Evolutionary conservation across 805 yeast species (phyloP), one percentile per base, ranked within the genome.

Genomic region (Yamadazyma phyllophila): DNA sequence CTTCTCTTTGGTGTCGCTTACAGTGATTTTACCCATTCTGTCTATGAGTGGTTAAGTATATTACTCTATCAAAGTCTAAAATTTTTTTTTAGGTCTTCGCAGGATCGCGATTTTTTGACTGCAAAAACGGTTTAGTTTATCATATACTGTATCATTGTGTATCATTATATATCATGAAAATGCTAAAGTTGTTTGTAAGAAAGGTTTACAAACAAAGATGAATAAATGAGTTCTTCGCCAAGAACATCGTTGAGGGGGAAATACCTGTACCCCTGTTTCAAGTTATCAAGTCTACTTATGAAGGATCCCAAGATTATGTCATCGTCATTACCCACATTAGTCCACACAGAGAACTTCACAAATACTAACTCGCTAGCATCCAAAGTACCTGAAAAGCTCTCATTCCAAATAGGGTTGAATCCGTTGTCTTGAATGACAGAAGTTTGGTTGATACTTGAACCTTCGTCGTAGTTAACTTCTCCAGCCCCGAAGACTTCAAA

Each of bases 341-440:
- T 65, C 50, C 76, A 76, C 3, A 83, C 73, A 2, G 72, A 55
- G 43, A 87, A 71, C 45, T 80, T 67, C 7, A 85, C 49, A 58
- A 87, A 87, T 2, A 81, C 75, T 34, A 85, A 67, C 6, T 77
- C 74, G 63, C 5, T 56, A 39, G n/a, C 61, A 7, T 73, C 61
- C 3, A 63, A 60, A 6, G 71, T 53, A 2, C 83, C 74, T n/a
- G 60, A 50, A 49, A 82, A 74, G 4, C 58, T 61, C 41, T 76
- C 73, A 50, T 83, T 80, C 97, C 97, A 92, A 6, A 76, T 64
- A 0, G 97, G 97, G 58, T 87, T 89, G 65, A 88, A 88, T 0
- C 97, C 97, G 63, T 91, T 90, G 41, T 80, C 81, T 6, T 62
- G 58, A 1, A 85, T 76, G 3, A 60, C 54, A 3, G 45, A 41